A percentile compares a stretch with the other conserved stretches of the same genome.
These are phyloP conservation scores for Saxophila tyrrhenica DNA, from an alignment of 495 filamentous ascomycete species.

Conservation along the genomic window DNA sequence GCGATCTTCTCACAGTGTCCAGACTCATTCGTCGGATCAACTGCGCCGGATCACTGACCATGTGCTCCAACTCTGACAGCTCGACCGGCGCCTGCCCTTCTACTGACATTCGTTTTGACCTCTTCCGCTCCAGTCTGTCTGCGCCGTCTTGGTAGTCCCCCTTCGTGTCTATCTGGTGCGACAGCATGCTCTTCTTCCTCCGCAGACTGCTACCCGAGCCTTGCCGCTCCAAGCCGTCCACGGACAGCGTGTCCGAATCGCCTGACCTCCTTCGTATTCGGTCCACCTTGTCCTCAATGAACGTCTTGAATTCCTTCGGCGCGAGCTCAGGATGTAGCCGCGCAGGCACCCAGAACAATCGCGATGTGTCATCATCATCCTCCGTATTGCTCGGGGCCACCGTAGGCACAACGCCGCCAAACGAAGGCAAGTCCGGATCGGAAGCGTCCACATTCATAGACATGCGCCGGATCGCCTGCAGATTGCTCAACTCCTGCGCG, in stretches of 20 bases:
- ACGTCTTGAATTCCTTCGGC: conserved; percentile 92
- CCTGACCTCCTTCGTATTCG: conserved; percentile 76
- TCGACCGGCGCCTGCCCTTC: conserved; percentile 22
- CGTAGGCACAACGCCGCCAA: conserved; percentile 62
- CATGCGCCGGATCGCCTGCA: conserved; percentile 91
- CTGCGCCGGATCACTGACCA: conserved; percentile 71
- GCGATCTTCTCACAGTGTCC: conserved; percentile 31
- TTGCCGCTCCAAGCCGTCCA: conserved; percentile 50
- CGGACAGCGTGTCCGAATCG: conserved; percentile 52
- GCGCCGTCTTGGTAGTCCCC: conserved; percentile 76
- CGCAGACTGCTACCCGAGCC: conserved; percentile 49
- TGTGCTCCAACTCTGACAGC: conserved; percentile 57
- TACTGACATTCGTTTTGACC: conserved; percentile 45
- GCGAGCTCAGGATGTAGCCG: conserved; percentile 89
- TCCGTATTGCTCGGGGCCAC: conserved; percentile 61
- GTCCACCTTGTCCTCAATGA: conserved; percentile 83
- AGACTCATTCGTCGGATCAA: conserved; percentile 56
- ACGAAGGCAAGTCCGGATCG: conserved; percentile 90
- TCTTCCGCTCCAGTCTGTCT: conserved; percentile 66
- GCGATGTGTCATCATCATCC: conserved; percentile 76
- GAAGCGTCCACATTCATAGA: conserved; percentile 93
- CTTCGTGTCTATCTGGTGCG: conserved; percentile 70
- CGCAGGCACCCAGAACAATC: conserved; percentile 92
- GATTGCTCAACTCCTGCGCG: conserved; percentile 86
- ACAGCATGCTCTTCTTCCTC: conserved; percentile 93